Percentiles rank a stretch among this genome's conserved stretches.
Conservation (phyloP, 83 land plant species). For the Larix sibirica region DNA sequence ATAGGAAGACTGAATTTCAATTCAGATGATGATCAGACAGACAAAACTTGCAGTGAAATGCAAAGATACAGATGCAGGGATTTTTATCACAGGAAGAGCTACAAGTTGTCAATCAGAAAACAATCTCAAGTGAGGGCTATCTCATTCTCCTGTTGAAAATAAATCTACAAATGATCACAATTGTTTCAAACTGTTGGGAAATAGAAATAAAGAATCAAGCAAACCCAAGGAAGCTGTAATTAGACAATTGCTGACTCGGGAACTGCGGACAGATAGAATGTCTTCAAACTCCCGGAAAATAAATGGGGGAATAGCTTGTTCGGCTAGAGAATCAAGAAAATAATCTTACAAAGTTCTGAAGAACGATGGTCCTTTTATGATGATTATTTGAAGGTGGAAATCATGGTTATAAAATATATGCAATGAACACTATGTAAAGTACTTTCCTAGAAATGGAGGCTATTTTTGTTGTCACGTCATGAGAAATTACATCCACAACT, state of each 20-base stretch:
- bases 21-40: conserved; percentile 21
- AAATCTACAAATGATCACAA: neutral
- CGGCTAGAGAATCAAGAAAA: conserved; percentile 9
- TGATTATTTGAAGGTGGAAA: neutral
- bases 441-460: neutral
- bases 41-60: neutral
- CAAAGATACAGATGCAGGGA: neutral
- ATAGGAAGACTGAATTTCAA: conserved; percentile 50
- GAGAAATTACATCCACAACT: no score
- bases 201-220: conserved; percentile 3
- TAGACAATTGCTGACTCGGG: neutral
- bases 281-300: neutral
- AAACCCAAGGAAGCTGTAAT: conserved; percentile 1
- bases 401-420: neutral
- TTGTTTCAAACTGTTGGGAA: neutral
- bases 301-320: neutral
- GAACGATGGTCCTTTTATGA: neutral
- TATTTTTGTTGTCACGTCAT: neutral
- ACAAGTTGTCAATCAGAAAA: neutral
- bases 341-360: neutral
- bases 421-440: neutral
- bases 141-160: neutral
- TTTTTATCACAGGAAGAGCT: neutral
- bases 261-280: neutral
- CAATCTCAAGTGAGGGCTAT: neutral